Evolutionary conservation across 1,284 basidiomycete species (phyloP), one percentile per base, ranked within the genome.

Genomic region (Papiliotrema laurentii): DNA sequence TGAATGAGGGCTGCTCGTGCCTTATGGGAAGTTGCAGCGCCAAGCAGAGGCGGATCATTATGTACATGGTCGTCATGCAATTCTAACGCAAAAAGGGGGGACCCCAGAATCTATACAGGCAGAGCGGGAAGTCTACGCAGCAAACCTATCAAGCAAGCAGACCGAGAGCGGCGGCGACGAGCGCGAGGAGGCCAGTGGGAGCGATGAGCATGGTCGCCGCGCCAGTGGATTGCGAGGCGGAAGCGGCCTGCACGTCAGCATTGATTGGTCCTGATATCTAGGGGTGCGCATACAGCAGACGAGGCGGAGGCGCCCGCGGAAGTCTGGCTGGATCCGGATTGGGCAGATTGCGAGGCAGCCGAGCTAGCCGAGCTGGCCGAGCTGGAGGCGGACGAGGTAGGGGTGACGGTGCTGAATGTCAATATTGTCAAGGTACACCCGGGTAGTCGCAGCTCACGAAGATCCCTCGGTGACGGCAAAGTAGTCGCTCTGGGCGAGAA

Each of bases 401-500:
- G 10, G 19, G 21, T 7, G 11, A n/a, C 38, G 25, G 13, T 11
- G 38, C 10, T 10, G n/a, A 26, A 9, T 13, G 4, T 40, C 21
- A 40, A 7, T 24, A 13, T 13, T 26, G 16, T 18, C 34, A 9
- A 31, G 16, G 16, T 31, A 18, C 34, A 36, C 19, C 6, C 6
- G 4, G 10, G 22, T 51, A 14, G 41, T 26, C 14, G 4, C 34
- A 34, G 40, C 39, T 42, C 16, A 21, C 27, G 18, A 42, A 13
- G 51, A 40, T 13, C 63, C 62, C 31, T 56, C 22, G 36, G 53
- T 50, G 18, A 72, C 55, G 22, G 48, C 50, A 42, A 72, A 72
- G 50, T 63, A 58, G 37, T 58, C 54, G 28, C 60, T 63, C 59
- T 72, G 63, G 42, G 69, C 69, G 41, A 72, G 58, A 49, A 70